Percentiles rank a stretch among this genome's conserved stretches.
phyloP scores from a whole-genome alignment of 2,329 filamentous ascomycete genomes.

The Talaromyces sp. region DNA sequence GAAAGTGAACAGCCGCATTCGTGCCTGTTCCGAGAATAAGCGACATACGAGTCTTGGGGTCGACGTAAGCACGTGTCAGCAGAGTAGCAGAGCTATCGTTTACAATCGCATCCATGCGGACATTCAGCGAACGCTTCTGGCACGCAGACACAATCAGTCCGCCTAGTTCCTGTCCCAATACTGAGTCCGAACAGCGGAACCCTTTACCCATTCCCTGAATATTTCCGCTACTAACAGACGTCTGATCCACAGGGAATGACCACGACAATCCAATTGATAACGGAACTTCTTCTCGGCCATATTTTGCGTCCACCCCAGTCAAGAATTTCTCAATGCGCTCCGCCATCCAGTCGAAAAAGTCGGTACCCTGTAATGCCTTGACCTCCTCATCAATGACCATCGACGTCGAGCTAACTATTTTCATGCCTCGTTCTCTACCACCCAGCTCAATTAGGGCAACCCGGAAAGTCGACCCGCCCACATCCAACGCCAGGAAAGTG shows the following conservation, averaged over 20 bases:
- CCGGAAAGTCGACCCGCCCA: slow-evolving; percentile 62
- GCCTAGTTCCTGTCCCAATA: slow-evolving; percentile 56
- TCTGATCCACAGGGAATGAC: slow-evolving; percentile 64
- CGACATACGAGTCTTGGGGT: slow-evolving; percentile 57
- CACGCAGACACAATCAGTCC: slow-evolving; percentile 57
- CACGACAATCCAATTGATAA: slow-evolving; percentile 59
- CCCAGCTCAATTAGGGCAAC: slow-evolving; percentile 55
- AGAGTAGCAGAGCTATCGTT: slow-evolving; percentile 60
- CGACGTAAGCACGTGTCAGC: slow-evolving; percentile 57
- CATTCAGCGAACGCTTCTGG: slow-evolving; percentile 49
- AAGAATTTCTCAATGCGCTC: slow-evolving; percentile 53
- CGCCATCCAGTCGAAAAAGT: slow-evolving; percentile 65
- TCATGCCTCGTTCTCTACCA: slow-evolving; percentile 48
- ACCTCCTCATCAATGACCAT: slow-evolving; percentile 54
- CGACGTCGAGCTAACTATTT: slow-evolving; percentile 51
- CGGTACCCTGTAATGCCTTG: slow-evolving; percentile 49
- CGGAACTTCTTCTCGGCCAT: slow-evolving; percentile 32
- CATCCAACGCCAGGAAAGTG: slow-evolving; percentile 58
- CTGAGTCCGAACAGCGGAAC: slow-evolving; percentile 55
- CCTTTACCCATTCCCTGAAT: slow-evolving; percentile 62
- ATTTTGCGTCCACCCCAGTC: slow-evolving; percentile 37
- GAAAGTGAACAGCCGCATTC: slow-evolving; percentile 60
- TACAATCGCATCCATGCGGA: slow-evolving; percentile 57
- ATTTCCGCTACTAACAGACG: slow-evolving; percentile 53
- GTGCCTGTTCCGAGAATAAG: slow-evolving; percentile 62